Percentiles rank a stretch among this genome's conserved stretches.
Evolutionary conservation across 1,139 yeast genomes (phyloP).

Genomic region (Candida tetrigidarum): DNA sequence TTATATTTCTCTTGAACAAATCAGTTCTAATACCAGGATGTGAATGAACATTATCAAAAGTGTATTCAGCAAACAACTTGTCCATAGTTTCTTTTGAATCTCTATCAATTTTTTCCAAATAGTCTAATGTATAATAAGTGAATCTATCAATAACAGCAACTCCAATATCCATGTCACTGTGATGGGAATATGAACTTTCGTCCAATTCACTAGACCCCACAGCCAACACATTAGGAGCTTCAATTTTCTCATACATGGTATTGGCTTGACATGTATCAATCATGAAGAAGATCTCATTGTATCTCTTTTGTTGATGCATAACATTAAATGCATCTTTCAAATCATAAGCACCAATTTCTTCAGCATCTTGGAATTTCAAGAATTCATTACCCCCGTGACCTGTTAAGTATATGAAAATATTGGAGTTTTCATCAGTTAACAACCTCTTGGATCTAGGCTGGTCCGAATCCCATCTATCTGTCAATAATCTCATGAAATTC

Average conservation of each 20-base stretch:
- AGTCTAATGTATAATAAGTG: conserved; percentile 90
- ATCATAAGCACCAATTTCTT: conserved; percentile 94
- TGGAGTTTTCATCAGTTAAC: conserved; percentile 91
- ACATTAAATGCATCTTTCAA: conserved; percentile 97
- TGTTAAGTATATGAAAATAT: conserved; percentile 91
- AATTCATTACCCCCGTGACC: conserved; percentile 99
- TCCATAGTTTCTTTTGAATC: conserved; percentile 76
- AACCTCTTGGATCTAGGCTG: conserved; percentile 92
- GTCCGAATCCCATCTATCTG: conserved; percentile 94
- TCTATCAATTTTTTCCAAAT: conserved; percentile 78
- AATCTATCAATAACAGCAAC: conserved; percentile 98
- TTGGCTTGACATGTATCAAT: conserved; percentile 99
- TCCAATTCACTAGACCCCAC: conserved; percentile 92
- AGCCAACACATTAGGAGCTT: conserved; percentile 90
- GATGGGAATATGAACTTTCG: conserved; percentile 94
- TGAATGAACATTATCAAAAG: conserved; percentile 85
- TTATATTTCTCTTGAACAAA: conserved; percentile 67
- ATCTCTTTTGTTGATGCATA: conserved; percentile 94
- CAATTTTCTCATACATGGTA: conserved; percentile 92
- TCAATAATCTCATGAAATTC: conserved; percentile 83
- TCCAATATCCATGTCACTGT: conserved; percentile 93
- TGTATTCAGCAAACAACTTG: conserved; percentile 83
- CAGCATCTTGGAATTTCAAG: conserved; percentile 97
- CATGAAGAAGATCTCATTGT: conserved; percentile 96
- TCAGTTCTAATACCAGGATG: conserved; percentile 91